Base-by-base conservation (phyloP, 2,329 filamentous ascomycete species). In the Aciculosporium take region DNA sequence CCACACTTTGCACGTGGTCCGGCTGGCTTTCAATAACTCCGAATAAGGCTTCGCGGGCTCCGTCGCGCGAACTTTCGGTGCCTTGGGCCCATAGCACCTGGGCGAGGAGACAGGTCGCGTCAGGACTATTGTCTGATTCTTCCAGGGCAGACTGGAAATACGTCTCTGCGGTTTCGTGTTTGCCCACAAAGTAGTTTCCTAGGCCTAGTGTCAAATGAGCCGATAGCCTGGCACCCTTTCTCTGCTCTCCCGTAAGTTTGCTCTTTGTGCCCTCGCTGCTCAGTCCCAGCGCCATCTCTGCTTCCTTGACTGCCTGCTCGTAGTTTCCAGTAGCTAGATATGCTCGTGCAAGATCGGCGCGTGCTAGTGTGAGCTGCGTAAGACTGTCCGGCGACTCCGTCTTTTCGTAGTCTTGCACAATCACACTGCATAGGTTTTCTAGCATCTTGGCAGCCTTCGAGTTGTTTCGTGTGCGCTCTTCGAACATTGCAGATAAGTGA, bases 81-180 rank as follows among this genome's bases (percentile, higher is more conserved):
- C 84, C 87, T 48, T 85, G 86, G 0, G 88, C 88, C 89, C 91
- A 98, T 0, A 96, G 71, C 0, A 96, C 84, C 60, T 96, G 86
- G 0, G 88, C 84, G 10, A 96, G 69, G 10, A 95, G 69, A 53
- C 88, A 95, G 0, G 87, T 79, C 1, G 89, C 81, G 54, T 95
- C 87, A 0, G 88, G 82, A 46, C 86, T 79, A 29, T 74, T 74
- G 24, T 74, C 65, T 1, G 83, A 86, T 56, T 94, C 87, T 42
- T 79, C 70, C 7, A 96, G 68, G 0, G 87, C 87, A 3, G 76
- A 69, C 48, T 85, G 77, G 59, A 98, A 94, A 62, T 82, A 87
- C 9, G 72, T 68, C 21, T 94, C 77, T 0, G 87, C 82, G 39
- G 76, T 72, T 31, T 79, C 72, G 48, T 81, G 72, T 20, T 79